Conservation (phyloP, 2,329 filamentous ascomycete species). For the Pleomassaria siparia region DNA sequence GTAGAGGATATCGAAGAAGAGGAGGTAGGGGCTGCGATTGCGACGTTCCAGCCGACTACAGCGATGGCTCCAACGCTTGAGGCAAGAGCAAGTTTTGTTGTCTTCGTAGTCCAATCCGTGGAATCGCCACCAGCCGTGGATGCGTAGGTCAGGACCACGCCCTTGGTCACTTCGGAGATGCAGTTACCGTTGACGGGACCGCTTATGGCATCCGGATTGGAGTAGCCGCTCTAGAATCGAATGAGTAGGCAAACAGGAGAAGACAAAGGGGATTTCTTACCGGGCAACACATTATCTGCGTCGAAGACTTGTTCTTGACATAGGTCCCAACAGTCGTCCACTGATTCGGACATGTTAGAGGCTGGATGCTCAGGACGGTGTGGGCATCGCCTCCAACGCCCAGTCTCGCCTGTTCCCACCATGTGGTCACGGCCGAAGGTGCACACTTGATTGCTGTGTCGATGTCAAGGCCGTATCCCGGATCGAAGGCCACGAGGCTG, state of each 20-base stretch:
- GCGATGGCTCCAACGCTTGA: no score
- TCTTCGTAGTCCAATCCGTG: no score
- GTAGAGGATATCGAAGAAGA: no score
- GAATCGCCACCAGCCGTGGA: no score
- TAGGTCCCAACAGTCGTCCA: constrained; percentile 11
- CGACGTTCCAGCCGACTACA: no score
- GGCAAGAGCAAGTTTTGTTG: no score
- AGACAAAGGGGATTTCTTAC: constrained; percentile 4
- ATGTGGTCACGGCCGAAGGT: constrained; percentile 11
- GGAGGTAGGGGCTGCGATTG: no score
- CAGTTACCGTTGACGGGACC: constrained; percentile 3
- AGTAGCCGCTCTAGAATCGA: constrained; percentile 2
- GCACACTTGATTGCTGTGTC: constrained; percentile 3
- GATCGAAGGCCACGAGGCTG: constrained; percentile 11
- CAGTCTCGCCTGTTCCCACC: constrained; percentile 8
- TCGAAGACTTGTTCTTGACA: constrained; percentile 2
- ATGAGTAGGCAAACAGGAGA: neutral
- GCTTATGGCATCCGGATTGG: neutral
- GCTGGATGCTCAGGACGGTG: constrained; percentile 8
- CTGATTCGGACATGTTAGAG: constrained; percentile 6
- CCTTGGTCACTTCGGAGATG: neutral
- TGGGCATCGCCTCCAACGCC: constrained; percentile 4
- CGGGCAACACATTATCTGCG: constrained; percentile 10
- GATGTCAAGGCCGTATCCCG: constrained; percentile 11
- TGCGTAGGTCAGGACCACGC: no score